Conservation (phyloP, 345 rosid genomes). For the Lagerstroemia speciosa region DNA sequence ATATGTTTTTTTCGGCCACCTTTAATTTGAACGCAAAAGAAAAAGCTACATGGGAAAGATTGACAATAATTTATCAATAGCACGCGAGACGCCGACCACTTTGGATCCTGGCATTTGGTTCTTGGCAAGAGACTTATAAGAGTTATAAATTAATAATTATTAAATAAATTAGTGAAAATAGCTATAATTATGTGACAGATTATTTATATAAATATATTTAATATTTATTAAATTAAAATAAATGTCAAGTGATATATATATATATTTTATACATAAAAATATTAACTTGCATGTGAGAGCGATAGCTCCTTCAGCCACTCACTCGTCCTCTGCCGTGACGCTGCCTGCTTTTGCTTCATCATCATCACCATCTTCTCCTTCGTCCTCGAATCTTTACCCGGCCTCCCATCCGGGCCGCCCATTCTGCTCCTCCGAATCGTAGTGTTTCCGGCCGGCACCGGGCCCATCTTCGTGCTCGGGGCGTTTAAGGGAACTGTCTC, state of each 20-base stretch:
- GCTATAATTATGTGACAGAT: no score
- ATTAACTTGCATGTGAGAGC: slow-evolving; percentile 12
- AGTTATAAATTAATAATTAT: no score
- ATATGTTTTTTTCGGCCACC: not conserved
- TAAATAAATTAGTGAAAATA: no score
- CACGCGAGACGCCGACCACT: not conserved
- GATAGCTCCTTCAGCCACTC: slow-evolving; percentile 87
- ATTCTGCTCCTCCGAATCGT: not conserved
- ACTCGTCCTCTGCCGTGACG: slow-evolving; percentile 66
- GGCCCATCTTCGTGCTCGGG: slow-evolving; percentile 15
- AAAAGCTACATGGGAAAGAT: not conserved
- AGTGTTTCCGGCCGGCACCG: not conserved
- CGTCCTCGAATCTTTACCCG: not conserved
- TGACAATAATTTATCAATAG: not conserved
- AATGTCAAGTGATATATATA: no score
- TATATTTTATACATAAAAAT: no score
- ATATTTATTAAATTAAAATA: no score
- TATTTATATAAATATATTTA: no score
- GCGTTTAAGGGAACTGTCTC: slow-evolving; percentile 34
- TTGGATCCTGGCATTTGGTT: not conserved
- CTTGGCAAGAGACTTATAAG: no score
- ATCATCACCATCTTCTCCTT: not conserved
- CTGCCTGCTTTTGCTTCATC: slow-evolving; percentile 36
- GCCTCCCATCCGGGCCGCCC: not conserved
- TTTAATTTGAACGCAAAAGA: slow-evolving; percentile 4